Conservation (phyloP, 768 basidiomycete species). For the Boletus sp. region DNA sequence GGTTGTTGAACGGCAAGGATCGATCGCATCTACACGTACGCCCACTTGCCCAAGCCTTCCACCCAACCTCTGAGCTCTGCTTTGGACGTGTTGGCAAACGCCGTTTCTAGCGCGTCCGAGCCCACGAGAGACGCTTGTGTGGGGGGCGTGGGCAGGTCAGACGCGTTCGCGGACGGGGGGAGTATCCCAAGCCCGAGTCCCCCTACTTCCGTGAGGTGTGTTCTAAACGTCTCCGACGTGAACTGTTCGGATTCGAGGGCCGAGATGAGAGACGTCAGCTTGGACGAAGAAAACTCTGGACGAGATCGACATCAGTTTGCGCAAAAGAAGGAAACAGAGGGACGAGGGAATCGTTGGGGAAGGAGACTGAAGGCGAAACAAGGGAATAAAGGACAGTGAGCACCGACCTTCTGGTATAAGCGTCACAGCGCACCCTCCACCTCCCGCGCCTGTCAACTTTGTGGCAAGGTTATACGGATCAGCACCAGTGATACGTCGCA, state of each 20-base stretch:
- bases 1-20: neutral
- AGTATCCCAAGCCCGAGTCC: slow-evolving; percentile 90
- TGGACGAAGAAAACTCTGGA: slow-evolving; percentile 66
- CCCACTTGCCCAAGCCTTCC: slow-evolving; percentile 37
- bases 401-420: slow-evolving; percentile 83
- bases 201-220: slow-evolving; percentile 88
- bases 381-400: slow-evolving; percentile 23
- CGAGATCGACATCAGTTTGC: neutral
- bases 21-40: slow-evolving; percentile 32
- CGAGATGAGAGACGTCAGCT: slow-evolving; percentile 56
- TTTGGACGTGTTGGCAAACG: slow-evolving; percentile 28
- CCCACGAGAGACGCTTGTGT: neutral
- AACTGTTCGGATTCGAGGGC: slow-evolving; percentile 42
- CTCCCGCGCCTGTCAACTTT: slow-evolving; percentile 97
- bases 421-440: slow-evolving; percentile 97
- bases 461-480: slow-evolving; percentile 72
- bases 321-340: neutral
- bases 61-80: slow-evolving; percentile 37
- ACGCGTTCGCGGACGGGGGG: slow-evolving; percentile 43
- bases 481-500: slow-evolving; percentile 65
- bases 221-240: slow-evolving; percentile 37
- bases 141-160: slow-evolving; percentile 29
- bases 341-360: too few relatives aligned
- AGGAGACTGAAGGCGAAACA: neutral
- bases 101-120: slow-evolving; percentile 12